A percentile compares a stretch with the other conserved stretches of the same genome.
Evolutionary conservation across 2,329 filamentous ascomycete genomes (phyloP).

Genomic region (Beauveria caledonica): DNA sequence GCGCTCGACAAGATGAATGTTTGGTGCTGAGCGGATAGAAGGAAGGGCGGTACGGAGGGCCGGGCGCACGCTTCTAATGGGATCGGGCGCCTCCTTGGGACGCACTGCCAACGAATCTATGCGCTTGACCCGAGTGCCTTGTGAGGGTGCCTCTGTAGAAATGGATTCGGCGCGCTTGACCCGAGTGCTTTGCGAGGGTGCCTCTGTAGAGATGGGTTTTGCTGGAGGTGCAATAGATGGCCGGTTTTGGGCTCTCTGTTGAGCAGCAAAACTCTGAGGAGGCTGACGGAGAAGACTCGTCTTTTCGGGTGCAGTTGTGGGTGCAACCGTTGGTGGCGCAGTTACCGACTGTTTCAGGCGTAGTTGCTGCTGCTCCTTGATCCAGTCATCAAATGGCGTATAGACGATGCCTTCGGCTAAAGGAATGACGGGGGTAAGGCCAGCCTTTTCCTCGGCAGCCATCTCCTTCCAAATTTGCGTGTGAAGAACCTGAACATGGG

Average conservation of each 20-base stretch:
- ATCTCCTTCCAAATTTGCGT: conserved; percentile 58
- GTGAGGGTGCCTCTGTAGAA: no score
- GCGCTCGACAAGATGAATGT: conserved; percentile 23
- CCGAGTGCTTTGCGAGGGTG: conserved; percentile 24
- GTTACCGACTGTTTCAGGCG: conserved; percentile 24
- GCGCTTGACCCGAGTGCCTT: conserved; percentile 6
- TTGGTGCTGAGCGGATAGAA: conserved; percentile 19
- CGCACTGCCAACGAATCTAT: conserved; percentile 10
- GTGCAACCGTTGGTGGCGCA: conserved; percentile 15
- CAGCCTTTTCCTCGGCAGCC: conserved; percentile 59
- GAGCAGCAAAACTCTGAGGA: conserved; percentile 58
- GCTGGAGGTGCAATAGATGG: conserved; percentile 23
- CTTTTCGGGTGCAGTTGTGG: conserved; percentile 21
- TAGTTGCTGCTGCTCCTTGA: conserved; percentile 43
- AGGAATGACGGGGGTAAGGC: conserved; percentile 55
- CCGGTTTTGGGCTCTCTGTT: conserved; percentile 51
- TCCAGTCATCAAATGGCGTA: conserved; percentile 53
- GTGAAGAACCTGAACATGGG: conserved; percentile 35
- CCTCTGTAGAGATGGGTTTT: conserved; percentile 19
- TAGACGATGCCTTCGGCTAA: conserved; percentile 55
- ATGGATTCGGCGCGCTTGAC: conserved; percentile 12
- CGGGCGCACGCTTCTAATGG: conserved; percentile 7
- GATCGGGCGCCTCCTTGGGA: conserved; percentile 7
- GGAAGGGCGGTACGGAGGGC: conserved; percentile 6
- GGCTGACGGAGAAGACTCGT: conserved; percentile 42